Conservation (phyloP, 1,284 basidiomycete species). For the Anthracocystis panici-leucophaei region DNA sequence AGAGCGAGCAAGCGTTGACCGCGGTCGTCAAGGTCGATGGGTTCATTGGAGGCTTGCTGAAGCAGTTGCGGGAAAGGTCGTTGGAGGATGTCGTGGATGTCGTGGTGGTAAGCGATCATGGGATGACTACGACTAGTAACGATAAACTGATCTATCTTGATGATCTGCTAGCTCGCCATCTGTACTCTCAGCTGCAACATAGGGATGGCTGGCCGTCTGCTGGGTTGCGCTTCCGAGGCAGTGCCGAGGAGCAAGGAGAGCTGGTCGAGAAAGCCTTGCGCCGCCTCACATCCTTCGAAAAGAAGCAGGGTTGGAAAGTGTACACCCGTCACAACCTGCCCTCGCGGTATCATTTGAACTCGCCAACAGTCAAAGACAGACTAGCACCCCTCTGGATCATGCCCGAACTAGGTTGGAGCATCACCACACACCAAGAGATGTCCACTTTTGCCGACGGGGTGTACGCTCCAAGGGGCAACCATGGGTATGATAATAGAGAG, state of each 20-base stretch:
- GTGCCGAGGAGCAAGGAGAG: not conserved
- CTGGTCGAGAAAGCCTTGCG: slow-evolving; percentile 4
- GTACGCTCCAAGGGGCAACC: slow-evolving; percentile 74
- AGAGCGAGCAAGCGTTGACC: slow-evolving; percentile 66
- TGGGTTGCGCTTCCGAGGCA: slow-evolving; percentile 34
- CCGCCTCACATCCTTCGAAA: not conserved
- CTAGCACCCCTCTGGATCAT: slow-evolving; percentile 40
- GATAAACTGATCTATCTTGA: slow-evolving; percentile 83
- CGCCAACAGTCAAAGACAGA: slow-evolving; percentile 13
- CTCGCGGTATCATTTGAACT: slow-evolving; percentile 16
- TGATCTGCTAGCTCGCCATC: slow-evolving; percentile 80
- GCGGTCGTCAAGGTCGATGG: slow-evolving; percentile 79
- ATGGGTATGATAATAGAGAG: slow-evolving; percentile 84
- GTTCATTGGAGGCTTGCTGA: slow-evolving; percentile 80
- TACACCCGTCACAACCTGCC: slow-evolving; percentile 29
- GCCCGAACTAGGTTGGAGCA: slow-evolving; percentile 41
- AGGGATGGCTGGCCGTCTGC: slow-evolving; percentile 75
- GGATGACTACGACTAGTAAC: slow-evolving; percentile 87
- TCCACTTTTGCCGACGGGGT: slow-evolving; percentile 72
- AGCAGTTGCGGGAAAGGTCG: slow-evolving; percentile 78
- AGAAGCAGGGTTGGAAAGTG: slow-evolving; percentile 13
- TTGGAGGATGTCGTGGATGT: slow-evolving; percentile 85
- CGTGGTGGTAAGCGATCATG: slow-evolving; percentile 91
- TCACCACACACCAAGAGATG: slow-evolving; percentile 31
- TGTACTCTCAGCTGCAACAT: slow-evolving; percentile 76